Evolutionary conservation across 768 basidiomycete species (phyloP), one percentile per base, ranked within the genome.

Genomic region (Serendipita sp.): DNA sequence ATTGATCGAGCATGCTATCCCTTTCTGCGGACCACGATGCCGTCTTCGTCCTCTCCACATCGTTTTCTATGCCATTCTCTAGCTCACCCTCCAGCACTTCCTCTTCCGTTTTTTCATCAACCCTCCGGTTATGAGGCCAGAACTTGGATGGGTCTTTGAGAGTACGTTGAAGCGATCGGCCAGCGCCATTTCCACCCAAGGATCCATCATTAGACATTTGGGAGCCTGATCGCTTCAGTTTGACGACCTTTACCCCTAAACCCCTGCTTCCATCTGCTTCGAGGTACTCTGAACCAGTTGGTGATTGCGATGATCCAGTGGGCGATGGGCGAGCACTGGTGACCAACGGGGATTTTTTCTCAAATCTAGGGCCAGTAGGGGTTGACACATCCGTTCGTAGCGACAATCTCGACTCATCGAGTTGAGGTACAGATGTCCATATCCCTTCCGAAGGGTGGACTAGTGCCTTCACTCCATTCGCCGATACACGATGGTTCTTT

Each of bases 111-210:
- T 16, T 60, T 36, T 60, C 55, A 37, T 60, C 55, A 8, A 60
- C 55, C 10, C 55, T 23, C 23, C 55, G 11, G 33, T 60, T 60
- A 18, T 60, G 55, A n/a, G 55, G 55, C 55, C 55, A 60, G 34
- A 60, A 60, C 36, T 60, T 60, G 55, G 55, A 60, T n/a, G 55
- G 55, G 18, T 60, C 55, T 36, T 60, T 60, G 27, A 60, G 34
- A 29, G 55, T 36, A 8, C 55, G 55, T 18, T 37, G 29, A n/a
- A 60, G 48, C 8, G 48, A 60, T 27, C 55, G 4, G 10, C 52
- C 52, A 53, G 15, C 23, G 31, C 29, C 36, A 33, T 29, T 29
- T 27, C 34, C 34, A 18, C n/a, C n/a, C 5, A 50, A 5, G 29
- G 18, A 18, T 11, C 16, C 10, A 8, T 37, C 55, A n/a, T 29